Evolutionary conservation across 202 grass and related monocot genomes (phyloP).

Genomic region (Saccharum hybrid): DNA sequence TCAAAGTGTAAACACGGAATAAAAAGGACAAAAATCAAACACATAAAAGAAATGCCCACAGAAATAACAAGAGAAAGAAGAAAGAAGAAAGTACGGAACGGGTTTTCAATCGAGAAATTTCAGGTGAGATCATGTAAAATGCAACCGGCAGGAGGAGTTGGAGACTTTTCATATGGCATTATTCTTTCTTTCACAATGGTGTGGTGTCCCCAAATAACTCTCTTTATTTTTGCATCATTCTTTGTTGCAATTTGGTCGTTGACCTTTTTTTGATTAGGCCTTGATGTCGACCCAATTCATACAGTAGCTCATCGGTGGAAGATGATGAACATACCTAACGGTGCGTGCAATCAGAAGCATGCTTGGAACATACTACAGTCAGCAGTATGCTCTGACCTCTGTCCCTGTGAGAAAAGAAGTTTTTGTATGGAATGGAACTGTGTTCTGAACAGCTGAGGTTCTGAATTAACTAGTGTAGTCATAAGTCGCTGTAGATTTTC

Average conservation of each 20-base stretch:
- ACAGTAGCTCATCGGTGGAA: slow-evolving; percentile 42
- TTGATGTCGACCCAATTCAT: slow-evolving; percentile 58
- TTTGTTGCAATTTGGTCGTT: slow-evolving; percentile 46
- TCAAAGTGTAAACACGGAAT: slow-evolving; percentile 31
- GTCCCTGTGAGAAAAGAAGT: not conserved
- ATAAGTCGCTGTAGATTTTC: not conserved
- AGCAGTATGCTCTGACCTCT: slow-evolving; percentile 16
- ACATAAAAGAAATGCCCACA: slow-evolving; percentile 7
- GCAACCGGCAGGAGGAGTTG: slow-evolving; percentile 40
- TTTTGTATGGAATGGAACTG: slow-evolving; percentile 4
- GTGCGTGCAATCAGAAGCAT: slow-evolving; percentile 21
- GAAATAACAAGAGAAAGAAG: slow-evolving; percentile 34
- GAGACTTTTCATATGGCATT: slow-evolving; percentile 43
- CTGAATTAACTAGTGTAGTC: not conserved
- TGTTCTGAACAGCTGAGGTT: not conserved
- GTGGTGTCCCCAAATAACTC: slow-evolving; percentile 41
- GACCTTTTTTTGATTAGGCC: slow-evolving; percentile 44
- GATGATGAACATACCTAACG: slow-evolving; percentile 47
- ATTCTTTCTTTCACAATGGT: slow-evolving; percentile 47
- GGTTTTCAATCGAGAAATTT: slow-evolving; percentile 16
- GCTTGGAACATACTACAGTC: slow-evolving; percentile 23
- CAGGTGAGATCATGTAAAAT: slow-evolving; percentile 44
- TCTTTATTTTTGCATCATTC: slow-evolving; percentile 58
- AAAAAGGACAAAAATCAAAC: slow-evolving; percentile 37
- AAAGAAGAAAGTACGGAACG: slow-evolving; percentile 19